A percentile compares a stretch with the other conserved stretches of the same genome.
These are phyloP conservation scores for Dichomitus squalens DNA, from an alignment of 1,284 basidiomycete species.

Conservation along the genomic window DNA sequence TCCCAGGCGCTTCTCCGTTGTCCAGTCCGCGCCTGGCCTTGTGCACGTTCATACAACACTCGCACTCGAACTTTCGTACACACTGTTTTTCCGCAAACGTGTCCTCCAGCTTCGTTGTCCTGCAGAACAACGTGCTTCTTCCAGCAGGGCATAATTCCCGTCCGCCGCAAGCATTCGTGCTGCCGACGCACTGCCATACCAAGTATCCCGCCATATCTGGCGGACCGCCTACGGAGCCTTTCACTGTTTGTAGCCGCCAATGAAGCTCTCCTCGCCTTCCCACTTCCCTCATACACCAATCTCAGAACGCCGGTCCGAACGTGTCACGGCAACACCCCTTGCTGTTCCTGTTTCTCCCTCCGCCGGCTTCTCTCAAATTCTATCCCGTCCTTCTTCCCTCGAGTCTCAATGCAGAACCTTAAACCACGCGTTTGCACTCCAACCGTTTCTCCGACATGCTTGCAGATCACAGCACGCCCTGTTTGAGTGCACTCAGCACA, in stretches of 20 bases:
- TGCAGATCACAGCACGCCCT: conserved; percentile 8
- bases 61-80: conserved; percentile 5
- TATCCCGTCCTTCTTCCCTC: neutral
- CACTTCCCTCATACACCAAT: conserved; percentile 13
- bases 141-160: neutral
- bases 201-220: conserved; percentile 1
- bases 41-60: conserved; percentile 25
- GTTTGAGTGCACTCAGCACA: neutral
- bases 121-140: conserved; percentile 11
- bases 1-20: neutral
- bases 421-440: conserved; percentile 9
- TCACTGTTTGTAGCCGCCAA: conserved; percentile 5
- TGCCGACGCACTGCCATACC: neutral
- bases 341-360: conserved; percentile 5
- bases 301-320: conserved; percentile 7
- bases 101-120: conserved; percentile 11
- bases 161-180: neutral
- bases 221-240: conserved; percentile 16
- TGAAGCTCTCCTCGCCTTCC: conserved; percentile 5
- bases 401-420: conserved; percentile 9
- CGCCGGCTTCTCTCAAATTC: neutral
- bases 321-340: conserved; percentile 2
- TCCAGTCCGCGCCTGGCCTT: conserved; percentile 3
- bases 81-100: conserved; percentile 23
- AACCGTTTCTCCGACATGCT: conserved; percentile 15